These are phyloP conservation scores for Annulohypoxylon maeteangense DNA, from an alignment of 495 filamentous ascomycete species.

Conservation along the genomic window DNA sequence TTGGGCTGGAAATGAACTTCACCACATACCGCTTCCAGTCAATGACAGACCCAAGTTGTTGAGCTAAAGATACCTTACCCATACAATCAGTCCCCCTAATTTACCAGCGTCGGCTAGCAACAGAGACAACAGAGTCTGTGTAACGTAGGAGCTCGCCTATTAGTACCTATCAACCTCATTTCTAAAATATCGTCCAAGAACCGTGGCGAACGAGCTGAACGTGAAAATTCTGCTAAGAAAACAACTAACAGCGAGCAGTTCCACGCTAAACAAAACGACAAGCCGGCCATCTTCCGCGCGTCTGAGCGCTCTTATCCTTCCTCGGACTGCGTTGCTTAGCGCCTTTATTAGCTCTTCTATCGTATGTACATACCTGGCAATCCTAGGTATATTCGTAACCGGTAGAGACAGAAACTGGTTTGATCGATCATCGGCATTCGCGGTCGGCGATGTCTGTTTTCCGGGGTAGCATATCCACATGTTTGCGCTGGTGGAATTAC, in stretches of 20 bases:
- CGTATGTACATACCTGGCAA: no score
- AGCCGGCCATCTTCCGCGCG: slow-evolving; percentile 21
- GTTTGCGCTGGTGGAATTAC: neutral
- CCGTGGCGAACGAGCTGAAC: neutral
- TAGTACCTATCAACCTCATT: slow-evolving; percentile 1
- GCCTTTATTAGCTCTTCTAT: neutral
- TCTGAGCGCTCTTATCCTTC: slow-evolving; percentile 16
- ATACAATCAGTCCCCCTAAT: neutral
- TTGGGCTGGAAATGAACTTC: neutral
- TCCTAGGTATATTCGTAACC: neutral
- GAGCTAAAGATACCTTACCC: slow-evolving; percentile 10
- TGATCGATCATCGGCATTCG: slow-evolving; percentile 22
- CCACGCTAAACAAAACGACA: neutral
- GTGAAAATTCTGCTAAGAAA: slow-evolving; percentile 11
- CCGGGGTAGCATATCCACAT: neutral
- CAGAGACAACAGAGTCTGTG: neutral
- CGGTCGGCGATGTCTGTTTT: neutral
- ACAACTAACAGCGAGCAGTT: neutral
- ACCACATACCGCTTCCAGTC: neutral
- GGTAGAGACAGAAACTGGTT: slow-evolving; percentile 4
- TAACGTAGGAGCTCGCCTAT: slow-evolving; percentile 12
- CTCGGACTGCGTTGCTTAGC: slow-evolving; percentile 1
- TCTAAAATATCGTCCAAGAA: neutral
- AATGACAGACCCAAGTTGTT: neutral
- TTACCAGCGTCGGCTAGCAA: neutral